Conservation (phyloP, 805 yeast genomes). For the Saturnispora sekii region DNA sequence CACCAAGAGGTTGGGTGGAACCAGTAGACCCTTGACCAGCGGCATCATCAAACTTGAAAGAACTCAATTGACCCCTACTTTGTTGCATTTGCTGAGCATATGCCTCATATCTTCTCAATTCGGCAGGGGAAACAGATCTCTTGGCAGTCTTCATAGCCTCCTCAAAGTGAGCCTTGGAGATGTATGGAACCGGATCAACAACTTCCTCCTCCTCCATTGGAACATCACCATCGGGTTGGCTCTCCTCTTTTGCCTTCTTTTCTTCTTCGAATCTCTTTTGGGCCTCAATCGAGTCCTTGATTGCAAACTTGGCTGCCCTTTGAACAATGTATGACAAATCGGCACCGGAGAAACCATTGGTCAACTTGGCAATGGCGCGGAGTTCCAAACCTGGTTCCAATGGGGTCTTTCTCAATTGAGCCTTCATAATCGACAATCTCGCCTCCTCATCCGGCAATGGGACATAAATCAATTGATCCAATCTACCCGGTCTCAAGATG, state of each 20-base stretch:
- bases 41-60: slow-evolving; percentile 69
- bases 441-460: slow-evolving; percentile 97
- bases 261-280: slow-evolving; percentile 37
- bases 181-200: slow-evolving; percentile 92
- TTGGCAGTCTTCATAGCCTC: slow-evolving; percentile 99
- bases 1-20: slow-evolving; percentile 22
- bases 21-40: slow-evolving; percentile 10
- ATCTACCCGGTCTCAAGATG: slow-evolving; percentile 95
- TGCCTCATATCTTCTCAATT: slow-evolving; percentile 96
- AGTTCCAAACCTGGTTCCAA: slow-evolving; percentile 94
- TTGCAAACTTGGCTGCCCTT: slow-evolving; percentile 98
- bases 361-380: slow-evolving; percentile 79
- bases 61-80: slow-evolving; percentile 89
- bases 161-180: slow-evolving; percentile 88
- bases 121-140: slow-evolving; percentile 94
- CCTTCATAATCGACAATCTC: slow-evolving; percentile 83
- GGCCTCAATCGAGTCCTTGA: slow-evolving; percentile 95
- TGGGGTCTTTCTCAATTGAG: slow-evolving; percentile 97
- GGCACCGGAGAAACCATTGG: slow-evolving; percentile 99
- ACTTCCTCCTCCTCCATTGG: slow-evolving; percentile 52
- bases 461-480: slow-evolving; percentile 96
- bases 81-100: slow-evolving; percentile 95
- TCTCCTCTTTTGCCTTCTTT: slow-evolving; percentile 40
- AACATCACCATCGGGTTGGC: slow-evolving; percentile 29
- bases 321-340: slow-evolving; percentile 95